Evolutionary conservation across 2,329 filamentous ascomycete species (phyloP).

Genomic region (Phialophora macrospora): DNA sequence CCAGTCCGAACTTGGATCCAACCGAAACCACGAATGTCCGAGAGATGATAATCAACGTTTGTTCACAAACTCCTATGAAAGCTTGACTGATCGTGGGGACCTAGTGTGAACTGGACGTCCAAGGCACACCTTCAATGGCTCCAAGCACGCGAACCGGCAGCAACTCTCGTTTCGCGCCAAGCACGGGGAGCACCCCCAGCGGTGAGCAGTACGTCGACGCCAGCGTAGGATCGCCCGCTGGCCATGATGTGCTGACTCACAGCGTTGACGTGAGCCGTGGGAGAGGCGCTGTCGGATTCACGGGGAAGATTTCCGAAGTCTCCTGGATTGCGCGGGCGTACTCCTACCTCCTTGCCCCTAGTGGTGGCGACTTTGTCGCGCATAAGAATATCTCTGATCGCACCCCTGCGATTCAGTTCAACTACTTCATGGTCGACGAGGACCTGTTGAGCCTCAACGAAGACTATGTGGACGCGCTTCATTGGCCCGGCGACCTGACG

Average conservation of each 20-base stretch:
- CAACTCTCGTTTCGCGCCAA: neutral
- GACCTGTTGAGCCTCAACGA: conserved; percentile 35
- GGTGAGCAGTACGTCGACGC: neutral
- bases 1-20: neutral
- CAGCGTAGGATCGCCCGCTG: neutral
- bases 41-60: neutral
- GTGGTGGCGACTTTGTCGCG: neutral
- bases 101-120: neutral
- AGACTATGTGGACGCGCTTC: conserved; percentile 29
- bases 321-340: conserved; percentile 34
- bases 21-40: neutral
- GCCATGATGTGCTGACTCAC: neutral
- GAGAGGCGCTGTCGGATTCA: conserved; percentile 29
- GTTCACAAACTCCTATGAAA: neutral
- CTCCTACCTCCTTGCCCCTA: neutral
- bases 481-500: conserved; percentile 24
- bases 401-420: conserved; percentile 10
- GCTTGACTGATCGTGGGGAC: neutral
- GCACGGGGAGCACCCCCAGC: neutral
- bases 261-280: conserved; percentile 24
- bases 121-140: neutral
- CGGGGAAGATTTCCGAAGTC: conserved; percentile 36
- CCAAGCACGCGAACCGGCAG: neutral
- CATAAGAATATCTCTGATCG: neutral
- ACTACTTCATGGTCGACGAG: conserved; percentile 34